Percentiles rank a stretch among this genome's conserved stretches.
These are phyloP conservation scores for Didymella exigua DNA, from an alignment of 2,329 filamentous ascomycete species.

Conservation along the genomic window DNA sequence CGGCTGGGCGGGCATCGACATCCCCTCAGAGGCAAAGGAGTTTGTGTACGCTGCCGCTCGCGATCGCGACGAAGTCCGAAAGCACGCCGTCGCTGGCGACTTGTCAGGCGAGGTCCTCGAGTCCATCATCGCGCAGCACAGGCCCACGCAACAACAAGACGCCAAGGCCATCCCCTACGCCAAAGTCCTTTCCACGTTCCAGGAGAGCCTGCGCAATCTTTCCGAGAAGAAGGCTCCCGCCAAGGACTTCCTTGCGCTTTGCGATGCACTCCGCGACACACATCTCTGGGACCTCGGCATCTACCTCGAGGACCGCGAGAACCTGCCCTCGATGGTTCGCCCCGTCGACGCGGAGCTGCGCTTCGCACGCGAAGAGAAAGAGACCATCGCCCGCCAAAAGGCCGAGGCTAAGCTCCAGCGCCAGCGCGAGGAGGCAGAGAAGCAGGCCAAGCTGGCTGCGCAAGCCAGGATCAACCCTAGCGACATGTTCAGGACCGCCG, in stretches of 20 bases:
- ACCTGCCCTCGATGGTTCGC: slow-evolving; percentile 75
- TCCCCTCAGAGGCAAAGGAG: slow-evolving; percentile 63
- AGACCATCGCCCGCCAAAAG: slow-evolving; percentile 52
- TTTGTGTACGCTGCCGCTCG: slow-evolving; percentile 65
- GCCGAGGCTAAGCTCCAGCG: slow-evolving; percentile 55
- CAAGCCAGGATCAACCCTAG: slow-evolving; percentile 63
- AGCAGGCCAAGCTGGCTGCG: slow-evolving; percentile 60
- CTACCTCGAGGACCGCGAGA: slow-evolving; percentile 81
- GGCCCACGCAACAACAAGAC: slow-evolving; percentile 36
- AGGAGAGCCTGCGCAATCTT: slow-evolving; percentile 67
- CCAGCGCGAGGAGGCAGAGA: slow-evolving; percentile 64
- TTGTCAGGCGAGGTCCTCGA: slow-evolving; percentile 35
- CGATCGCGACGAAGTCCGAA: slow-evolving; percentile 63
- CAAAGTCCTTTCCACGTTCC: slow-evolving; percentile 57
- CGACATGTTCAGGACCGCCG: slow-evolving; percentile 63
- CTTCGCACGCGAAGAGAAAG: slow-evolving; percentile 59
- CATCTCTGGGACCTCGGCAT: slow-evolving; percentile 83
- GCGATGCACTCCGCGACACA: slow-evolving; percentile 73
- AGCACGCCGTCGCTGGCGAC: slow-evolving; percentile 58
- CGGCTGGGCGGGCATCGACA: slow-evolving; percentile 70
- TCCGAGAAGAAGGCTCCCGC: slow-evolving; percentile 58
- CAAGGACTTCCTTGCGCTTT: slow-evolving; percentile 76
- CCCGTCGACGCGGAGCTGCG: slow-evolving; percentile 66
- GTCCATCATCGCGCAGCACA: slow-evolving; percentile 49
- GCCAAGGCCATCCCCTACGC: slow-evolving; percentile 52